A percentile compares a stretch with the other conserved stretches of the same genome.
Evolutionary conservation across 1,284 basidiomycete species (phyloP).

Genomic region (Marasmius fiardii): DNA sequence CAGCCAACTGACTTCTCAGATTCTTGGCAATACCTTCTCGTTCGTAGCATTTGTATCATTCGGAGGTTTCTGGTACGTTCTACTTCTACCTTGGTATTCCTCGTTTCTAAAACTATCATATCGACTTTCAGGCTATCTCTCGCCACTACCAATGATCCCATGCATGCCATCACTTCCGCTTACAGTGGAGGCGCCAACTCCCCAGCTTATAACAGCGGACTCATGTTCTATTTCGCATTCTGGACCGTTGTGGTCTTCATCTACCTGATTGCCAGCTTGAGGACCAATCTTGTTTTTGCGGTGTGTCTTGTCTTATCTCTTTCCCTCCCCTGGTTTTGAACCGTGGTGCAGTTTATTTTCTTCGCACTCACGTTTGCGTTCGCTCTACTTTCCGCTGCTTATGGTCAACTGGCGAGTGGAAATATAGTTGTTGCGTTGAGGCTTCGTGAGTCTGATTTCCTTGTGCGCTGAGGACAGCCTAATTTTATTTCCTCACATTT

Average conservation of each 20-base stretch:
- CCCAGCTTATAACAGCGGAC: conserved; percentile 15
- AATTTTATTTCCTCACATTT: neutral
- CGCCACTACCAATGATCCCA: conserved; percentile 16
- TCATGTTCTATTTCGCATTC: conserved; percentile 20
- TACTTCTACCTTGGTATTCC: neutral
- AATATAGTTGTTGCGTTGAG: conserved; percentile 8
- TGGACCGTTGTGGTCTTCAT: conserved; percentile 15
- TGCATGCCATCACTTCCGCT: conserved; percentile 14
- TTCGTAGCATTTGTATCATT: conserved; percentile 20
- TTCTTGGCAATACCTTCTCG: conserved; percentile 21
- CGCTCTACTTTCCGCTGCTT: conserved; percentile 14
- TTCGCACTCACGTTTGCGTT: conserved; percentile 14
- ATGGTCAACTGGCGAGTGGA: conserved; percentile 13
- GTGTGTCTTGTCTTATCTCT: conserved; percentile 7
- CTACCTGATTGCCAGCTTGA: conserved; percentile 15
- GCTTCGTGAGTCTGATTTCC: conserved; percentile 8
- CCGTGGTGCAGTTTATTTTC: conserved; percentile 15
- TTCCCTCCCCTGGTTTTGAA: neutral
- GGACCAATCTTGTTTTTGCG: conserved; percentile 17
- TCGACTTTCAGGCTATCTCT: conserved; percentile 15
- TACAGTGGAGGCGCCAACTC: conserved; percentile 7
- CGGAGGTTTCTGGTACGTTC: conserved; percentile 19
- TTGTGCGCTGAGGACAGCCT: neutral
- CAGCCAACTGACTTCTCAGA: conserved; percentile 5
- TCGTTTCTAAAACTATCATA: neutral